These are phyloP conservation scores for Canavalia gladiata DNA, from an alignment of 306 rosid species.

Conservation along the genomic window DNA sequence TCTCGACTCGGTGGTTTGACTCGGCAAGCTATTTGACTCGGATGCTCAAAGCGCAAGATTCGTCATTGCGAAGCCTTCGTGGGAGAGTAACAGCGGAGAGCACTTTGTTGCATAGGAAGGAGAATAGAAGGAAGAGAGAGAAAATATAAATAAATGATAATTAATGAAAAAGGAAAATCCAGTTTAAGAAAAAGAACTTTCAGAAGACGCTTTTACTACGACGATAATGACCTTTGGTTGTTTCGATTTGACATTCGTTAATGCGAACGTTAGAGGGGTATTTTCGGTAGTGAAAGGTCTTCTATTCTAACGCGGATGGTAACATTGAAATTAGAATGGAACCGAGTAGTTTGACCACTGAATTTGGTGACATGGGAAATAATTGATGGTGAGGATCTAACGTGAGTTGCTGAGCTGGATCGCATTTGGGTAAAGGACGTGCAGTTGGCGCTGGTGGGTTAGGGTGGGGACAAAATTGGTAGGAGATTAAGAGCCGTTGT, in stretches of 20 bases:
- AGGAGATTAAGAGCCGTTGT: conserved; percentile 48
- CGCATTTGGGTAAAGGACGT: neutral
- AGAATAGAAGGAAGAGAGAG: conserved; percentile 17
- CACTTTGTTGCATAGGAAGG: conserved; percentile 13
- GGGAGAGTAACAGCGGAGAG: conserved; percentile 28
- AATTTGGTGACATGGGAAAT: conserved; percentile 36
- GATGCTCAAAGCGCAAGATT: conserved; percentile 50
- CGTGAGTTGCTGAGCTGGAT: conserved; percentile 45
- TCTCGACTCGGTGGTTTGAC: conserved; percentile 40
- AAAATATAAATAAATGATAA: neutral
- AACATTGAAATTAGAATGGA: neutral
- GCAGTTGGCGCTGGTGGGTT: neutral
- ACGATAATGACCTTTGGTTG: conserved; percentile 49
- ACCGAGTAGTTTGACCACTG: conserved; percentile 37
- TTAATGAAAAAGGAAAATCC: neutral
- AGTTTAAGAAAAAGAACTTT: conserved; percentile 35
- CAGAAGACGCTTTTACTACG: conserved; percentile 46
- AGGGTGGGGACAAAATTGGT: conserved; percentile 7
- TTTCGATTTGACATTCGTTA: conserved; percentile 16
- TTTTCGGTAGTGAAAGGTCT: conserved; percentile 30
- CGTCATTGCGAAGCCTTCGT: conserved; percentile 44
- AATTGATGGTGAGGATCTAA: conserved; percentile 18
- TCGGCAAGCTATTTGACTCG: conserved; percentile 47
- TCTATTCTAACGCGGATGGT: neutral
- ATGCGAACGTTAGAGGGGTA: conserved; percentile 60